Conservation (phyloP, 805 yeast genomes). For the Nakazawaea siamensis region DNA sequence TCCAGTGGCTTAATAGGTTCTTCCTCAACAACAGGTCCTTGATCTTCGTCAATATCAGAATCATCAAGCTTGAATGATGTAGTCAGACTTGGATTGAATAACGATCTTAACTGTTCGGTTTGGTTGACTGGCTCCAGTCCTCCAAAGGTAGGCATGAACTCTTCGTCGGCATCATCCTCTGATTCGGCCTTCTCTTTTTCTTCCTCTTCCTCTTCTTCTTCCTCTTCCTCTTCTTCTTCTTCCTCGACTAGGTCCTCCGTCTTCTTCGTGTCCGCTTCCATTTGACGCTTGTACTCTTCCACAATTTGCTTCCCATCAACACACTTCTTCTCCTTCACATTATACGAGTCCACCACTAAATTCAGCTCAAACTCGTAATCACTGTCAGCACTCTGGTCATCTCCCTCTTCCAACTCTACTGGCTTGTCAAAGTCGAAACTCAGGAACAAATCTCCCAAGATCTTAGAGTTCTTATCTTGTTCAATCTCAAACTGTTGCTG, state of each 20-base stretch:
- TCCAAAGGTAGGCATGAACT: constrained; percentile 30
- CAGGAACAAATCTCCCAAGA: constrained; percentile 39
- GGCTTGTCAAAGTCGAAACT: constrained; percentile 48
- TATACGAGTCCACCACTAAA: constrained; percentile 22
- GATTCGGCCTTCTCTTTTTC: background rate
- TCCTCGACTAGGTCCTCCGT: constrained; percentile 15
- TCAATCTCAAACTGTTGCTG: constrained; percentile 32
- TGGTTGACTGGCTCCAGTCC: constrained; percentile 11
- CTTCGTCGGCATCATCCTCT: constrained; percentile 16
- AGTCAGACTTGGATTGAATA: constrained; percentile 23
- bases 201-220: constrained; percentile 9
- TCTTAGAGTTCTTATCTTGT: constrained; percentile 32
- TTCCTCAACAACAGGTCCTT: constrained; percentile 26
- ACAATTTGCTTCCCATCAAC: background rate
- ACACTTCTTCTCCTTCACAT: constrained; percentile 22
- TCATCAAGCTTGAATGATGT: constrained; percentile 16
- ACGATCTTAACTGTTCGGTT: constrained; percentile 28
- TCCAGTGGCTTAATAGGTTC: constrained; percentile 6
- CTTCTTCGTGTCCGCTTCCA: constrained; percentile 6
- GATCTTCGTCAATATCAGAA: constrained; percentile 8
- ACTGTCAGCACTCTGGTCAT: constrained; percentile 21
- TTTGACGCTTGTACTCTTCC: constrained; percentile 12
- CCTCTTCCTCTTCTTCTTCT: constrained; percentile 15
- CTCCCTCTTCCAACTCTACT: constrained; percentile 33
- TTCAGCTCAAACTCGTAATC: constrained; percentile 39